A percentile compares a stretch with the other conserved stretches of the same genome.
Evolutionary conservation across 1,284 basidiomycete species (phyloP).

Genomic region (Grifola frondosa): DNA sequence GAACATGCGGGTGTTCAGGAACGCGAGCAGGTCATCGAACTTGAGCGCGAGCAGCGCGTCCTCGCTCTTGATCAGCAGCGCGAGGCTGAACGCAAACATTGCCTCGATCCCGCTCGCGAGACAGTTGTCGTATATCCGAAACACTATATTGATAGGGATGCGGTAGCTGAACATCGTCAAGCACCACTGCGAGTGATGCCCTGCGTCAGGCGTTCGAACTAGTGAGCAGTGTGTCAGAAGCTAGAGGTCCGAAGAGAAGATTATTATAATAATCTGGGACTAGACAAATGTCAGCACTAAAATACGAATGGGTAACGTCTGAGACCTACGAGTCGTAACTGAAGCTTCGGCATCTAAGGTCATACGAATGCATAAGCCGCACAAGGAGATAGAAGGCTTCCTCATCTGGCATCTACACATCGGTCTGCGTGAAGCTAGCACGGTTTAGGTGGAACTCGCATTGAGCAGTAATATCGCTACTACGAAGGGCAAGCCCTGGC

Average conservation of each 20-base stretch:
- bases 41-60: conserved; percentile 72
- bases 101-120: conserved; percentile 96
- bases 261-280: conserved; percentile 40
- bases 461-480: conserved; percentile 91
- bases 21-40: conserved; percentile 84
- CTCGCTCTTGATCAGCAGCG: conserved; percentile 87
- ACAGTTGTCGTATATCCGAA: conserved; percentile 91
- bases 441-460: conserved; percentile 44
- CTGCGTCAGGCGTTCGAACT: conserved; percentile 92
- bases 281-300: conserved; percentile 27
- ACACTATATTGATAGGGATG: conserved; percentile 91
- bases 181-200: conserved; percentile 96
- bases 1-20: conserved; percentile 78
- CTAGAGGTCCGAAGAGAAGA: no score
- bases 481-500: conserved; percentile 93
- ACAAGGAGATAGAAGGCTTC: conserved; percentile 96
- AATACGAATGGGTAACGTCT: background rate
- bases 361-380: conserved; percentile 93
- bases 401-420: conserved; percentile 89
- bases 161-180: conserved; percentile 94
- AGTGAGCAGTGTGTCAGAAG: conserved; percentile 15
- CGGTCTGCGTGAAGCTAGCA: background rate
- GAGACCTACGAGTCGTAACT: conserved; percentile 76
- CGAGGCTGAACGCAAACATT: conserved; percentile 91
- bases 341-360: conserved; percentile 94